Base-by-base conservation (phyloP, 306 rosid genomes). In the Ammopiptanthus mongolicus region DNA sequence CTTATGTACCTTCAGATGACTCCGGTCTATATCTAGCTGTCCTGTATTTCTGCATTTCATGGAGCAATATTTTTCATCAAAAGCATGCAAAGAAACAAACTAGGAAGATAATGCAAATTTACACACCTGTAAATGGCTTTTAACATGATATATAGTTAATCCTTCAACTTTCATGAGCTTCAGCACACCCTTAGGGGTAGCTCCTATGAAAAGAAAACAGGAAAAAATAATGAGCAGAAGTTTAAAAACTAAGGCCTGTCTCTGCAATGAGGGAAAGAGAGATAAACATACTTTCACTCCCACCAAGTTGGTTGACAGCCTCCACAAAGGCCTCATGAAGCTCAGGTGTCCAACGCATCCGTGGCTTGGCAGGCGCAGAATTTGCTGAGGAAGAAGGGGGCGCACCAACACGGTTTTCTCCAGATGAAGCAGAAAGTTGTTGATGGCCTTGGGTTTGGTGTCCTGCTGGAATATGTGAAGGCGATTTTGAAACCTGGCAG, bases 281-380 rank as follows among this genome's bases (percentile, higher is more conserved):
- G 65, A 51, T 74, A n/a, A 71, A 78, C 94, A 47, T 87, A 96
- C 99, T 90, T 92, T 96, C 99, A 90, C 98, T 87, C 62, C 98
- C 99, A 63, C 99, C 99, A 76, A 96, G 98, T 83, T 89, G 88
- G 87, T 41, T 92, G 67, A 96, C 96, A 85, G 99, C 98, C 78
- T 96, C 99, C 76, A 96, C 97, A 87, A 96, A 96, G 81, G 97
- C 91, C 73, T 90, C 99, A 67, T 96, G 99, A 80, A 96, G 97
- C 81, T 96, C 98, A 8, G 98, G 99, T 25, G 99, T 92, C 99
- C 99, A 96, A 56, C 99, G 99, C 99, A 96, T 96, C 66, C 99
- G 96, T 7, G 96, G 87, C 79, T 96, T 96, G 59, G 93, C 46
- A 47, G 88, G 37, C 36, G 84, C 85, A 75, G 85, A 86, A 78